Evolutionary conservation across 2,329 filamentous ascomycete genomes (phyloP).

Genomic region (Hypoxylon sp.): DNA sequence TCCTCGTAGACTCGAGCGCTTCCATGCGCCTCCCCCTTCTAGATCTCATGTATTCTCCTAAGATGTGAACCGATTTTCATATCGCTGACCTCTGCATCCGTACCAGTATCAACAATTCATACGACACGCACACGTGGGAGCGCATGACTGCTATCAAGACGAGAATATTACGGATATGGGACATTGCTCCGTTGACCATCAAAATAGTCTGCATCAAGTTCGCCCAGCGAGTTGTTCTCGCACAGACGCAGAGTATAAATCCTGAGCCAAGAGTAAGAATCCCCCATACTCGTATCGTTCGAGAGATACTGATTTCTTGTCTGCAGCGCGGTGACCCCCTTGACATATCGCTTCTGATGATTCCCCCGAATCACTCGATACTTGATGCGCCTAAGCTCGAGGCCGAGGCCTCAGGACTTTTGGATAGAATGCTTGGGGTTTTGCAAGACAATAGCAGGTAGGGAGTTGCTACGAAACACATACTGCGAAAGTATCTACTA

Average conservation of each 20-base stretch:
- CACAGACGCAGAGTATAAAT: constrained; percentile 87
- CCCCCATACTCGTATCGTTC: constrained; percentile 27
- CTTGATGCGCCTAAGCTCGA: constrained; percentile 86
- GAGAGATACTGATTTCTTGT: constrained; percentile 43
- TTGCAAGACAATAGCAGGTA: constrained; percentile 90
- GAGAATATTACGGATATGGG: constrained; percentile 89
- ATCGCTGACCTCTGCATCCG: constrained; percentile 50
- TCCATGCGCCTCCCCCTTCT: constrained; percentile 20
- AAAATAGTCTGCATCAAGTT: constrained; percentile 98
- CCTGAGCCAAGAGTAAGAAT: constrained; percentile 81
- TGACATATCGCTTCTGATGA: constrained; percentile 88
- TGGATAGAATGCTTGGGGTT: constrained; percentile 87
- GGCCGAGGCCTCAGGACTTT: constrained; percentile 89
- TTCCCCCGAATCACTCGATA: constrained; percentile 84
- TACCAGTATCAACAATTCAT: constrained; percentile 84
- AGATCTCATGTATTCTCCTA: constrained; percentile 19
- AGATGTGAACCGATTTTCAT: constrained; percentile 21
- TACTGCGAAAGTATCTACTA: constrained; percentile 30
- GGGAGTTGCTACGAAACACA: constrained; percentile 48
- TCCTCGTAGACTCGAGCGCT: constrained; percentile 46
- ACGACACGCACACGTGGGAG: constrained; percentile 86
- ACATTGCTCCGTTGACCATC: constrained; percentile 79
- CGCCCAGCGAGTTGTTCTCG: constrained; percentile 89
- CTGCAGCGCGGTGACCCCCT: constrained; percentile 61
- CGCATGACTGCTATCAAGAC: constrained; percentile 90